A percentile compares a stretch with the other conserved stretches of the same genome.
phyloP scores from a whole-genome alignment of 257 asterid species.

The Thymus quinquecostatus region DNA sequence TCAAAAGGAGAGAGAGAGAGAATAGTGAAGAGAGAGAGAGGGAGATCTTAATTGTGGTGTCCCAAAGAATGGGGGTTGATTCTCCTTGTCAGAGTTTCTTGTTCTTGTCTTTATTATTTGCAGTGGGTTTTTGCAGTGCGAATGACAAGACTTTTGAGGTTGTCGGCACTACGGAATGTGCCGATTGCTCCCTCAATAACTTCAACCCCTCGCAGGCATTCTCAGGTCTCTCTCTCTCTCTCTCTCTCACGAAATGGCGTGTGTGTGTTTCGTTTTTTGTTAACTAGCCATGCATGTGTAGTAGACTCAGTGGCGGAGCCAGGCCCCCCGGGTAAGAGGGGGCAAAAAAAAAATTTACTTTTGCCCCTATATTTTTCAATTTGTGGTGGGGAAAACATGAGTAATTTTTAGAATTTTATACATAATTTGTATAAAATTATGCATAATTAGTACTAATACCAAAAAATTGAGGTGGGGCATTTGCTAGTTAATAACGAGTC shows the following conservation, averaged over 20 bases:
- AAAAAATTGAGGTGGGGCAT: too few relatives aligned
- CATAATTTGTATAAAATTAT: too few relatives aligned
- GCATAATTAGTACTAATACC: too few relatives aligned
- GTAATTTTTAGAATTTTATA: too few relatives aligned
- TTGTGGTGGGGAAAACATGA: too few relatives aligned
- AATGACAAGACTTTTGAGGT: conserved; percentile 49
- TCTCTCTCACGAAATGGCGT: neutral
- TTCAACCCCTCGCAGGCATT: conserved; percentile 44
- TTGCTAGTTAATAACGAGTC: too few relatives aligned
- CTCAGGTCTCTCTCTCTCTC: conserved; percentile 41
- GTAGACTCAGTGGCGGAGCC: too few relatives aligned
- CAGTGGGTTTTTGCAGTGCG: conserved; percentile 46
- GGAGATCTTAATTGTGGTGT: neutral
- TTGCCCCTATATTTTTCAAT: too few relatives aligned
- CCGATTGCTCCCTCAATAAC: conserved; percentile 52
- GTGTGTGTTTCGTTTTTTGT: neutral
- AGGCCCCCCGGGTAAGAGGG: too few relatives aligned
- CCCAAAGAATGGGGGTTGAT: conserved; percentile 53
- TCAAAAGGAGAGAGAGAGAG: too few relatives aligned
- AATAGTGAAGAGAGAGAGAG: too few relatives aligned
- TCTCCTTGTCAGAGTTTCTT: conserved; percentile 46
- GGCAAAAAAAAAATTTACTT: too few relatives aligned
- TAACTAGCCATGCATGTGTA: conserved; percentile 18
- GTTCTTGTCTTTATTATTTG: conserved; percentile 38
- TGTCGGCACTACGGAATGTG: conserved; percentile 60